Evolutionary conservation across 2,329 filamentous ascomycete genomes (phyloP).

Genomic region (Phaeophleospora eucalypticola): DNA sequence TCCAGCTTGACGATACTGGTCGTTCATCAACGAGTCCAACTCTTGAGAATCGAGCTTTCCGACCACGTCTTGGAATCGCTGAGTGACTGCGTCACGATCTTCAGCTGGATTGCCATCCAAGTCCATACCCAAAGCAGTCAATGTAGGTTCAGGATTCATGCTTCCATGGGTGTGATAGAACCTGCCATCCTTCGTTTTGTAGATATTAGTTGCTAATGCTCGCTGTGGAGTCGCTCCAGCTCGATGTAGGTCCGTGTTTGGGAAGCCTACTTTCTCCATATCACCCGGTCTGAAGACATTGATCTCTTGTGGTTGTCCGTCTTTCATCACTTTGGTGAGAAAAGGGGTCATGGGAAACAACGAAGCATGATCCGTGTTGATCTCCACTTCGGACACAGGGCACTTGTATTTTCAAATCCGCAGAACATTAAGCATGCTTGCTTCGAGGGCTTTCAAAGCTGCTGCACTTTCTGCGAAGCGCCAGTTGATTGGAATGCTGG

Average conservation of each 20-base stretch:
- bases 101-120: constrained; percentile 26
- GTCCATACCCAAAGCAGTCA: constrained; percentile 35
- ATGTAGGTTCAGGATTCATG: constrained; percentile 45
- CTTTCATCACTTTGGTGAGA: constrained; percentile 9
- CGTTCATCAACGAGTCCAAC: constrained; percentile 40
- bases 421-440: constrained; percentile 19
- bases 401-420: constrained; percentile 16
- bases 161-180: constrained; percentile 48
- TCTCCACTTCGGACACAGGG: constrained; percentile 12
- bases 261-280: constrained; percentile 11
- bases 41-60: constrained; percentile 37
- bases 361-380: constrained; percentile 21
- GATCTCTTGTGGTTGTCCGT: background rate
- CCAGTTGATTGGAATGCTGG: constrained; percentile 54
- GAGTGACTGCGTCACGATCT: constrained; percentile 39
- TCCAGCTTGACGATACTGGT: constrained; percentile 39
- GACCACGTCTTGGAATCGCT: constrained; percentile 41
- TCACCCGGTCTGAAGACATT: background rate
- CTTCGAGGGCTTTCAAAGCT: constrained; percentile 35
- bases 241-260: constrained; percentile 16
- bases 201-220: constrained; percentile 43
- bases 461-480: constrained; percentile 49
- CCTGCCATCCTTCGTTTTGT: constrained; percentile 42
- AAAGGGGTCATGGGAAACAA: constrained; percentile 25
- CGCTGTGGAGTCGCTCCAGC: constrained; percentile 10